phyloP scores from a whole-genome alignment of 2,329 filamentous ascomycete genomes.

The Penicillium hordei region DNA sequence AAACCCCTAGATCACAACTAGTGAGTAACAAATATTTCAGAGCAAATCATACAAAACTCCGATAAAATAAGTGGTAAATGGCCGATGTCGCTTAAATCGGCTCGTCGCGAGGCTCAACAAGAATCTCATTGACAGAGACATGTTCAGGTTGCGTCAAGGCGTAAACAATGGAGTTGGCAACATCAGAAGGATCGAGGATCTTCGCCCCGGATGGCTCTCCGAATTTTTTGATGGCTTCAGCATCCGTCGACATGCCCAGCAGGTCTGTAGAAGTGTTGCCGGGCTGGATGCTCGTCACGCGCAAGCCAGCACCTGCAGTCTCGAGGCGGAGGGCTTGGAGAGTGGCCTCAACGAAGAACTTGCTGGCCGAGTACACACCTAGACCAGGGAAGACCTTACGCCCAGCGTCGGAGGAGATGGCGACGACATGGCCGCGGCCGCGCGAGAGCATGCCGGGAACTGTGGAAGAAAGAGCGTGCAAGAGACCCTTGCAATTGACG shows the following conservation, averaged over 20 bases:
- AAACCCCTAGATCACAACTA: conserved; percentile 5
- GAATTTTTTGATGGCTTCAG: conserved; percentile 75
- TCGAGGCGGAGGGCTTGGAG: conserved; percentile 73
- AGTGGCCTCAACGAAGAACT: conserved; percentile 82
- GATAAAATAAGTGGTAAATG: neutral
- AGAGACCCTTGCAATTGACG: conserved; percentile 80
- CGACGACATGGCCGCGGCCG: conserved; percentile 70
- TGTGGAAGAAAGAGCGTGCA: conserved; percentile 68
- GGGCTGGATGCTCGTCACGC: conserved; percentile 73
- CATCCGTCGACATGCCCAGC: conserved; percentile 71
- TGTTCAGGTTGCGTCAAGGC: conserved; percentile 72
- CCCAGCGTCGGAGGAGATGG: conserved; percentile 78
- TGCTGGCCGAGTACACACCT: conserved; percentile 78
- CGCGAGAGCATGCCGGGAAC: conserved; percentile 71
- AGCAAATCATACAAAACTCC: conserved; percentile 3
- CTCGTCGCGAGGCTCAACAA: conserved; percentile 76
- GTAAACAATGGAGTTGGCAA: conserved; percentile 71
- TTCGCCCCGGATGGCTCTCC: conserved; percentile 73
- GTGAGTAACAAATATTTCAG: neutral
- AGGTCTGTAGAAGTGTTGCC: conserved; percentile 75
- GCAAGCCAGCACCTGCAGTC: conserved; percentile 69
- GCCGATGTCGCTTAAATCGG: conserved; percentile 55
- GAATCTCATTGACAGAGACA: conserved; percentile 75
- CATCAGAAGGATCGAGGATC: conserved; percentile 71
- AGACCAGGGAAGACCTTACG: conserved; percentile 79